These are phyloP conservation scores for Entomortierella parvispora DNA, from an alignment of 192 early-diverging fungal genomes.

Conservation along the genomic window DNA sequence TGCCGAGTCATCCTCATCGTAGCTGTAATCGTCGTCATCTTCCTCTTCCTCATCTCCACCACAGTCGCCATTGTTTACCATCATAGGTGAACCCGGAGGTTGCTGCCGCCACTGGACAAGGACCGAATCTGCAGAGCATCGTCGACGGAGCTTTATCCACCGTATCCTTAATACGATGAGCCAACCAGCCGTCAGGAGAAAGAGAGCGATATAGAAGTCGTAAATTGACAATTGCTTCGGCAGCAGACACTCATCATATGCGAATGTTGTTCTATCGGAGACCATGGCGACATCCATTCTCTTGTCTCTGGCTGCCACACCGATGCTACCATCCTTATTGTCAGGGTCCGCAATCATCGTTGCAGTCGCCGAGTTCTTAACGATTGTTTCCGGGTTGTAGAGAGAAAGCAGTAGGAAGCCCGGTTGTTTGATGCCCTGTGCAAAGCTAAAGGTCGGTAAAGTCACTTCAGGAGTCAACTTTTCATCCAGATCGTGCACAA, in stretches of 20 bases:
- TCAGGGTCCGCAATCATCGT: constrained; percentile 24
- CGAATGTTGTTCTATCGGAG: constrained; percentile 35
- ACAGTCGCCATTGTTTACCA: not conserved
- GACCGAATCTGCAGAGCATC: not conserved
- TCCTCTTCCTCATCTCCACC: not conserved
- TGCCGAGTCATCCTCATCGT: too few relatives aligned
- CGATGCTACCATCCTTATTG: too few relatives aligned
- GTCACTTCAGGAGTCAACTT: constrained; percentile 51
- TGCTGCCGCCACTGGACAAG: constrained; percentile 16
- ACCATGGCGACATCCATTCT: constrained; percentile 14
- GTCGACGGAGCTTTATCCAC: constrained; percentile 22
- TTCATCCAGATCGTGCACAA: constrained; percentile 47
- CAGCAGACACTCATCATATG: constrained; percentile 66
- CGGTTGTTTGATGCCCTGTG: constrained; percentile 68
- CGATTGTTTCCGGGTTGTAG: constrained; percentile 16
- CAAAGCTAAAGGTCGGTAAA: constrained; percentile 73
- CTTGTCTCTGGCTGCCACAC: too few relatives aligned
- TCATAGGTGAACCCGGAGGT: not conserved
- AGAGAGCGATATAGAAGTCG: constrained; percentile 23
- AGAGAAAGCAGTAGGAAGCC: constrained; percentile 57
- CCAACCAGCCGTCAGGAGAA: constrained; percentile 22
- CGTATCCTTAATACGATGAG: constrained; percentile 29
- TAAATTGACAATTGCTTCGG: constrained; percentile 76
- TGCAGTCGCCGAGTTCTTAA: constrained; percentile 1
- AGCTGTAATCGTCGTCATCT: too few relatives aligned